These are phyloP conservation scores for Vaccinium macrocarpon DNA, from an alignment of 148 eudicot species.

Conservation along the genomic window DNA sequence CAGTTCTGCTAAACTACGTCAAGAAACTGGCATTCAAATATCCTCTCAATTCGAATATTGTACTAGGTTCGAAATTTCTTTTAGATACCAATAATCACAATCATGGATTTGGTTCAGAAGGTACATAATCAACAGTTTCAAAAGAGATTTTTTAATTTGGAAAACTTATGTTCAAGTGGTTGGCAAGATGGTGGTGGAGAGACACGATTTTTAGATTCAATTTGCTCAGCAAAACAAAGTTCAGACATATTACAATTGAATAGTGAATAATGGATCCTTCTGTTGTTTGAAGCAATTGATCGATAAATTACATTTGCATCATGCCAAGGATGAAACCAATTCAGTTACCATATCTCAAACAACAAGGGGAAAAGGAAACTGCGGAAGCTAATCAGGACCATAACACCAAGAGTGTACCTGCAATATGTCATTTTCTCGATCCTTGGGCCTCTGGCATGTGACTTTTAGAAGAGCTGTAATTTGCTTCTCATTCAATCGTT, in stretches of 20 bases:
- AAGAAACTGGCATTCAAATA: neutral
- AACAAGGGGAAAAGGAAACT: neutral
- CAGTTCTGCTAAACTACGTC: neutral
- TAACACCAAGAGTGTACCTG: conserved; percentile 37
- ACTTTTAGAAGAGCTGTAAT: conserved; percentile 66
- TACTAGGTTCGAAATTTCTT: neutral
- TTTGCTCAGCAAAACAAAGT: neutral
- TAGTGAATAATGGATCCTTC: neutral
- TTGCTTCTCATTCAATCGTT: conserved; percentile 73
- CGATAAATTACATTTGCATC: neutral
- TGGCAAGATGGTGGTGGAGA: neutral
- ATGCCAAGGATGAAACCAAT: conserved; percentile 1
- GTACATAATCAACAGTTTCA: neutral
- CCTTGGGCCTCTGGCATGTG: conserved; percentile 71
- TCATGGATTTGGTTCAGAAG: neutral
- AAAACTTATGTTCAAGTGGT: neutral
- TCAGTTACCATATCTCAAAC: neutral
- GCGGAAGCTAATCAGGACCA: neutral
- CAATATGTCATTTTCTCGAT: conserved; percentile 66
- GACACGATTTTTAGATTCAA: neutral
- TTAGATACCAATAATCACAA: neutral
- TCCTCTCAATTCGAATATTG: neutral
- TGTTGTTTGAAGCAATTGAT: neutral
- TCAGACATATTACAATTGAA: neutral
- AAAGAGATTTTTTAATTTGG: neutral